Base-by-base conservation (phyloP, 305 asterid species). In the Caryopteris hybrid region DNA sequence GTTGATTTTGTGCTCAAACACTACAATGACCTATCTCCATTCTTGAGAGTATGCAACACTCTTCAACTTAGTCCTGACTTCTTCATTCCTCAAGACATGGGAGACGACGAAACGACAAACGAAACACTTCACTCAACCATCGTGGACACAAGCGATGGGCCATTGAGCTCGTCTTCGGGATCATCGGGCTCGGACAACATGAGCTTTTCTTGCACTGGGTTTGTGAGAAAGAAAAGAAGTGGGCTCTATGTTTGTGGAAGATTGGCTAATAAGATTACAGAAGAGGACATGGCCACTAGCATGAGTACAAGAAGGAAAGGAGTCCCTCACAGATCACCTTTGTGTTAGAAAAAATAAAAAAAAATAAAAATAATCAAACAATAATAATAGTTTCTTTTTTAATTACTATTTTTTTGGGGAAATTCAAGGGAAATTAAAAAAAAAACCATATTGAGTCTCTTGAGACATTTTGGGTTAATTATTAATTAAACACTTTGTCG, bases 241-340 rank as follows among this genome's bases (percentile, higher is more conserved):
- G 96, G 88, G 25, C 57, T 90, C 8, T 86, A 84, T 68, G 74
- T 88, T 0, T 92, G 90, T 68, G 89, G 93, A 71, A 83, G 94
- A 81, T 71, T 86, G 69, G 75, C 77, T 33, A 83, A 63, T 72
- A 81, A 82, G 66, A 88, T 84, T 31, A 72, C 73, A 0, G 88
- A 81, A 47, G 96, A 87, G 75, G 98, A 88, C 75, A 88, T 90
- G 87, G 89, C 91, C 51, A 88, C 86, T 39, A 90, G 87, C 84
- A 85, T 90, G 86, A 92, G 87, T 77, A 36, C 41, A 8, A 85
- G 98, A 79, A 88, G 98, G 76, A 92, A 92, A 87, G 81, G 98
- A 53, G 88, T 87, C 61, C 98, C 98, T 50, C 98, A 81, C 73
- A 90, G 98, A 82, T 88, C 98, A 70, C 97, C 98, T 31, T 70